These are phyloP conservation scores for Metrosideros polymorpha DNA, from an alignment of 441 rosid species.

Conservation along the genomic window DNA sequence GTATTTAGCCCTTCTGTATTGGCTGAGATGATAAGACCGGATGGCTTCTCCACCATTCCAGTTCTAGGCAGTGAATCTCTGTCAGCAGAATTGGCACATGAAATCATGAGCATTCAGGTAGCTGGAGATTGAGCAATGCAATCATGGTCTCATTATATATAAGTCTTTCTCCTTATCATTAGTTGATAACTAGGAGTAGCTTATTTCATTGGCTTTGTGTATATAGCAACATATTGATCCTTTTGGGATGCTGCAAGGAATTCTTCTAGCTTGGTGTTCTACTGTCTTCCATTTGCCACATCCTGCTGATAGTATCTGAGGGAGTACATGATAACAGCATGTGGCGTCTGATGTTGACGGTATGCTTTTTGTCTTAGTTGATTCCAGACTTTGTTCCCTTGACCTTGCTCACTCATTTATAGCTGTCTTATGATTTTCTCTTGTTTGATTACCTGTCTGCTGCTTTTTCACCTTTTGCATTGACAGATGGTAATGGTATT, in stretches of 20 bases:
- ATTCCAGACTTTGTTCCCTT: not conserved
- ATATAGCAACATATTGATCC: not conserved
- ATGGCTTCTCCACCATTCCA: conserved; percentile 57
- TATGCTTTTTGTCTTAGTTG: conserved; percentile 11
- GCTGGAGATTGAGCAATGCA: not conserved
- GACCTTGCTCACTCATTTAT: not conserved
- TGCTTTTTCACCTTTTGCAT: not conserved
- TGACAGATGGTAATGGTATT: not conserved
- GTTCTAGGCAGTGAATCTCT: conserved; percentile 59
- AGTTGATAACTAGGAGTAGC: not conserved
- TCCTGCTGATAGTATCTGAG: conserved; percentile 72
- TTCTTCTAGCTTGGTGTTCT: conserved; percentile 68
- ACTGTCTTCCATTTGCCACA: conserved; percentile 68
- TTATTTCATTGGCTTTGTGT: not conserved
- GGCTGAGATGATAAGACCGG: conserved; percentile 75
- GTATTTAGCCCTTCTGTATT: conserved; percentile 65
- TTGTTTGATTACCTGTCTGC: not conserved
- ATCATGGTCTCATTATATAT: not conserved
- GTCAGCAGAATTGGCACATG: conserved; percentile 79
- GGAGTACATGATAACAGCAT: conserved; percentile 57
- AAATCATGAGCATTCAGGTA: conserved; percentile 77
- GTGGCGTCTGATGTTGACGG: conserved; percentile 66
- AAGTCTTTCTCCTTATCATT: not conserved
- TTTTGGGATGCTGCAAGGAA: conserved; percentile 42
- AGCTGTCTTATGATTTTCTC: not conserved